Percentiles rank a stretch among this genome's conserved stretches.
Conservation (phyloP, 2,329 filamentous ascomycete species). For the Curvularia hawaiiensis region DNA sequence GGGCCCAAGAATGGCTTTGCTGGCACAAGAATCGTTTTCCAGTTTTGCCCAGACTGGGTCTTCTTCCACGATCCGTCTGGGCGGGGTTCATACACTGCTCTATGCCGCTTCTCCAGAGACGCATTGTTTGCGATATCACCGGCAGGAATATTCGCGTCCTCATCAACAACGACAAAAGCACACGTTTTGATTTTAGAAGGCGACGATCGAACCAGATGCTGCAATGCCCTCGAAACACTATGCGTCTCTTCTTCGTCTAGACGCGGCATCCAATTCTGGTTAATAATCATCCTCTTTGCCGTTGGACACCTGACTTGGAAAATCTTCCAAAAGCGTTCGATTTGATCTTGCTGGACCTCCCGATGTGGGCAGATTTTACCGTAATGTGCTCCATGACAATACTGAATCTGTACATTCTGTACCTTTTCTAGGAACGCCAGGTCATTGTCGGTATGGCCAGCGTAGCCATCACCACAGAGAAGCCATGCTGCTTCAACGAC, state of each 20-base stretch:
- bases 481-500: constrained; percentile 11
- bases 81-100: background rate
- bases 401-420: constrained; percentile 23
- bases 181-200: background rate
- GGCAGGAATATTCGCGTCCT: background rate
- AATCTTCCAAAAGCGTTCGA: background rate
- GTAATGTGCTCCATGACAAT: background rate
- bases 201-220: background rate
- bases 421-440: constrained; percentile 16
- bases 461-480: constrained; percentile 13
- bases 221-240: background rate
- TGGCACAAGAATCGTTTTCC: background rate
- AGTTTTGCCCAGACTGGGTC: background rate
- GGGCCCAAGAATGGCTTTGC: background rate
- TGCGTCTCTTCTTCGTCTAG: too few species aligned
- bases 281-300: background rate
- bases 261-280: background rate
- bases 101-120: background rate
- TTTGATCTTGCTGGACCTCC: background rate
- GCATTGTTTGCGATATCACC: background rate
- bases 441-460: constrained; percentile 18
- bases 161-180: background rate
- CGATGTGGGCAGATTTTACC: too few species aligned
- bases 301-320: background rate
- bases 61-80: background rate